A percentile compares a stretch with the other conserved stretches of the same genome.
Evolutionary conservation across 2,329 filamentous ascomycete species (phyloP).

Genomic region (Ceratocystis smalleyi): DNA sequence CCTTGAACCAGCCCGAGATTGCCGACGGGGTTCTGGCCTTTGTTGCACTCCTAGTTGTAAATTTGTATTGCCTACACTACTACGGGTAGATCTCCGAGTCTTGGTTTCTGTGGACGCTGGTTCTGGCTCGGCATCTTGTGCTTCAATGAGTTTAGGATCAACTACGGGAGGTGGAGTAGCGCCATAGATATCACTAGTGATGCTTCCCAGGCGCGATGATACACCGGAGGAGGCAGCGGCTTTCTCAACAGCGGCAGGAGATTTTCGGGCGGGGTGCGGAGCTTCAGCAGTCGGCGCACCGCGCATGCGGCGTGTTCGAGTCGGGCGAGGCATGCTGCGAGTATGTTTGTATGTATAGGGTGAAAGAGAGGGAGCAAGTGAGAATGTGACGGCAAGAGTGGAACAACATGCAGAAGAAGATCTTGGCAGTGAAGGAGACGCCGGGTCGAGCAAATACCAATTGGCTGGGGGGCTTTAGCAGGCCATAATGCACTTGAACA

Average conservation of each 20-base stretch:
- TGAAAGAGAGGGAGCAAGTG: not conserved
- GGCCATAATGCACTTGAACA: no score
- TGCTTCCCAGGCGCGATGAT: conserved; percentile 18
- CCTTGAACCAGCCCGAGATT: not conserved
- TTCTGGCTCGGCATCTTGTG: conserved; percentile 6
- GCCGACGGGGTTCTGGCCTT: not conserved
- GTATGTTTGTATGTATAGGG: no score
- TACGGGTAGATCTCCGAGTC: not conserved
- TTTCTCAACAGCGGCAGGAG: not conserved
- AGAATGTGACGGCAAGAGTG: not conserved
- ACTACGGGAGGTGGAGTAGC: conserved; percentile 12
- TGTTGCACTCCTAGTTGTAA: not conserved
- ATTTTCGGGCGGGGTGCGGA: conserved; percentile 5
- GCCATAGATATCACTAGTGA: conserved; percentile 16
- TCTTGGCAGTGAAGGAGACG: no score
- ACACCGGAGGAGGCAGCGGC: conserved; percentile 18
- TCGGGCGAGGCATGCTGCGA: conserved; percentile 17
- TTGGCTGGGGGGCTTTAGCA: no score
- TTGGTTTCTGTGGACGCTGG: not conserved
- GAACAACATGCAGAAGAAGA: no score
- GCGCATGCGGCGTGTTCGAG: conserved; percentile 17
- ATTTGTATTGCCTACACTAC: not conserved
- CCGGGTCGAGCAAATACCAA: no score
- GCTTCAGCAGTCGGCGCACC: conserved; percentile 7
- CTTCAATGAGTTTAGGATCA: conserved; percentile 2